Base-by-base conservation (phyloP, 164 flowering plant genomes). In the Pachysandra terminalis region DNA sequence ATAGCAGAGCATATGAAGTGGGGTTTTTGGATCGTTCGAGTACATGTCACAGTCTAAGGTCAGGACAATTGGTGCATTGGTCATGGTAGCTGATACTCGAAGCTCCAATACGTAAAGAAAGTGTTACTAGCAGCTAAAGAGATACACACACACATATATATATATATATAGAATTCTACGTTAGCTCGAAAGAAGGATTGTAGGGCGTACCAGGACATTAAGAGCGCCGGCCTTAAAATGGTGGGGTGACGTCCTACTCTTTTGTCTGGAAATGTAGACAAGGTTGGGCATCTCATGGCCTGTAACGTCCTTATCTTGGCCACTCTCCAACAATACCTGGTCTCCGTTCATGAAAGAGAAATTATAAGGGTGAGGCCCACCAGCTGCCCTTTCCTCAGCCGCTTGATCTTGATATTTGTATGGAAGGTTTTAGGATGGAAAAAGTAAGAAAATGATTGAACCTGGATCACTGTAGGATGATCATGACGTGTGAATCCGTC, bases 141-240 rank as follows among this genome's bases (percentile, higher is more conserved):
- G n/a, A n/a, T n/a, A n/a, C n/a, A n/a, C n/a, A n/a, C n/a, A n/a
- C n/a, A n/a, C n/a, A n/a, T n/a, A n/a, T n/a, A n/a, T n/a, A n/a
- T n/a, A n/a, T n/a, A n/a, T n/a, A n/a, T n/a, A n/a, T n/a, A n/a
- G n/a, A n/a, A n/a, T n/a, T n/a, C n/a, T n/a, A n/a, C n/a, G n/a
- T n/a, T n/a, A n/a, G n/a, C n/a, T n/a, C n/a, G n/a, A n/a, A n/a
- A n/a, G n/a, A n/a, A 56, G 13, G 23, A 12, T 21, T 19, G 53
- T 7, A 25, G 1, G 24, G 24, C 79, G 80, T 68, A 94, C 98
- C 81, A 94, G 66, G 45, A 73, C 76, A 55, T 94, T 94, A 10
- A 94, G 96, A 55, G 97, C 97, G n/a, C 98, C 97, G 13, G 96
- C 95, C 79, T 94, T 94, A 67, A 90, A 94, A 63, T 83, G 75